phyloP scores from a whole-genome alignment of 768 basidiomycete species.

The Agaricus subrufescens region DNA sequence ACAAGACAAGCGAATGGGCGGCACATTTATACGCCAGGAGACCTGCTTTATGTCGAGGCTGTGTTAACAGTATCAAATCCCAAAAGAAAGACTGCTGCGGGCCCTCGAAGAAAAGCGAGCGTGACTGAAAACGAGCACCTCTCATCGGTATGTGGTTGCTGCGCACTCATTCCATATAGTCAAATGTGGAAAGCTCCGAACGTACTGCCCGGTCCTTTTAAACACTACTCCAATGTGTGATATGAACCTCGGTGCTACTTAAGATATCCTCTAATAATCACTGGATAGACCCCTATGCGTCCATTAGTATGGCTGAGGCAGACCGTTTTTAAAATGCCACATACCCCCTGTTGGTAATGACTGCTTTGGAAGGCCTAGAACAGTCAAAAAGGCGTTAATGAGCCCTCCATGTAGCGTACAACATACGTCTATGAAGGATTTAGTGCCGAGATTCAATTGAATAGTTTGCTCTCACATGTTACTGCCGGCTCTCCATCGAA shows the following conservation, averaged over 20 bases:
- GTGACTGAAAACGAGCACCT: too few relatives aligned
- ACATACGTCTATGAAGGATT: constrained; percentile 46
- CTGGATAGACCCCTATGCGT: constrained; percentile 2
- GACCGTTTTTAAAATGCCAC: constrained; percentile 12
- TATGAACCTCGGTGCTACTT: neutral
- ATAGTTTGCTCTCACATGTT: constrained; percentile 36
- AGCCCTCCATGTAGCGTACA: constrained; percentile 65
- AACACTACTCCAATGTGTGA: neutral
- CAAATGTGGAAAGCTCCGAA: neutral
- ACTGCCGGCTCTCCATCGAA: constrained; percentile 40
- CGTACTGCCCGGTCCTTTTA: neutral
- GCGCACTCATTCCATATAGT: too few relatives aligned
- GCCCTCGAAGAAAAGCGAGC: too few relatives aligned
- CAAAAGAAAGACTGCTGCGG: too few relatives aligned
- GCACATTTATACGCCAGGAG: too few relatives aligned
- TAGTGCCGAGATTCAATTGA: neutral
- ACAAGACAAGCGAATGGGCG: too few relatives aligned
- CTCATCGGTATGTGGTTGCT: too few relatives aligned
- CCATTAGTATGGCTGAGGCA: neutral
- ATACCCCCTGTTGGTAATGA: constrained; percentile 60
- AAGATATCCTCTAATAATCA: constrained; percentile 3
- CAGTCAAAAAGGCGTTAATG: constrained; percentile 50
- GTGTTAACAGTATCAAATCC: too few relatives aligned
- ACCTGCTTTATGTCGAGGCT: too few relatives aligned
- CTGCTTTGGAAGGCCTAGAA: constrained; percentile 40